A percentile compares a stretch with the other conserved stretches of the same genome.
phyloP scores from a whole-genome alignment of 164 flowering plant species.

The Vitis amurensis region DNA sequence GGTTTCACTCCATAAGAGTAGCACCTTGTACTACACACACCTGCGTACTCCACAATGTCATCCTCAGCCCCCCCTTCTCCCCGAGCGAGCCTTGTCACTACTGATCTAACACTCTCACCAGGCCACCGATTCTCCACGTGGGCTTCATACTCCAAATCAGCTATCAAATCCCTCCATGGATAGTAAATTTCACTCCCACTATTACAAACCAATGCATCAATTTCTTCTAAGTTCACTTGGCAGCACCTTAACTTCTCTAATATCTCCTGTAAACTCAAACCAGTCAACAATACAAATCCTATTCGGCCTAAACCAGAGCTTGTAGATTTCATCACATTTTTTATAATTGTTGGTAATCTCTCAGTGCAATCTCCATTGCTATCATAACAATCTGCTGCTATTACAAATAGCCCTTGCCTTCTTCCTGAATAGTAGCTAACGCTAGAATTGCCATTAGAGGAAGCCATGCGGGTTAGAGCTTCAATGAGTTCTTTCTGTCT shows the following conservation, averaged over 20 bases:
- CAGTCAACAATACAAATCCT: conserved; percentile 61
- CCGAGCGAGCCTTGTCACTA: conserved; percentile 51
- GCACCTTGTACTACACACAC: conserved; percentile 49
- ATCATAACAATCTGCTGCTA: conserved; percentile 60
- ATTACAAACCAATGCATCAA: conserved; percentile 70
- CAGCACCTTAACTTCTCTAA: conserved; percentile 38
- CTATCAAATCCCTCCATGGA: conserved; percentile 61
- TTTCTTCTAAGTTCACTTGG: conserved; percentile 46
- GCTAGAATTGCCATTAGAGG: conserved; percentile 24
- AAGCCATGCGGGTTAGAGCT: conserved; percentile 33
- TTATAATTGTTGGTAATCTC: conserved; percentile 32
- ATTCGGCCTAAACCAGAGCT: conserved; percentile 28
- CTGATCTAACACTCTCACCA: conserved; percentile 55
- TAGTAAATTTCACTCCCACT: conserved; percentile 76
- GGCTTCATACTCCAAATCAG: conserved; percentile 61
- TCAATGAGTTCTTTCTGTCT: conserved; percentile 62
- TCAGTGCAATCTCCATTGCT: conserved; percentile 29
- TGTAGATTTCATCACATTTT: conserved; percentile 41
- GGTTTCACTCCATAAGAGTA: conserved; percentile 55
- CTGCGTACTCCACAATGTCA: conserved; percentile 36
- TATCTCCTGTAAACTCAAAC: conserved; percentile 54
- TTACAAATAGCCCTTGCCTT: conserved; percentile 56
- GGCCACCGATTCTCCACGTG: conserved; percentile 83
- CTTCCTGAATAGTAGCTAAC: conserved; percentile 52
- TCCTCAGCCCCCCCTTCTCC: conserved; percentile 47